These are phyloP conservation scores for Pleurotus tuber-regium DNA, from an alignment of 768 basidiomycete species.

Conservation along the genomic window DNA sequence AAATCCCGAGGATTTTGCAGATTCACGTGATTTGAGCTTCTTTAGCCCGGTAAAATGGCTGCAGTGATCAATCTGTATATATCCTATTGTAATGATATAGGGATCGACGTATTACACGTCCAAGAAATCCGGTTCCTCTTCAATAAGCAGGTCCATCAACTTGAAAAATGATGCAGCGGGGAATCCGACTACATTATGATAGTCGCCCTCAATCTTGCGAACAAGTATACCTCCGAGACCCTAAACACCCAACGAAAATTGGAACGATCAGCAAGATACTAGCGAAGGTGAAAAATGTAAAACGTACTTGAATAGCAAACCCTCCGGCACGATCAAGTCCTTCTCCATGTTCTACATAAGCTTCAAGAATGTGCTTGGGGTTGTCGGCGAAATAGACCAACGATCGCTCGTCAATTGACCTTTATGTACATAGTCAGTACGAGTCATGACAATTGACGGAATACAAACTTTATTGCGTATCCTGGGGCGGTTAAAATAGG, in stretches of 20 bases:
- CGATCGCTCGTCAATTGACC: slow-evolving; percentile 80
- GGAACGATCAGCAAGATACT: neutral
- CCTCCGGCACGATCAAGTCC: slow-evolving; percentile 90
- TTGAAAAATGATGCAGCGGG: slow-evolving; percentile 85
- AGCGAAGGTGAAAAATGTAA: neutral
- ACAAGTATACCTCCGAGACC: slow-evolving; percentile 81
- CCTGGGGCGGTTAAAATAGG: slow-evolving; percentile 76
- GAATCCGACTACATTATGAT: slow-evolving; percentile 90
- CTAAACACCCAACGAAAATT: slow-evolving; percentile 31
- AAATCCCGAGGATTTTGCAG: slow-evolving; percentile 7
- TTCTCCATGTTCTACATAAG: slow-evolving; percentile 85
- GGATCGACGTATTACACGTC: slow-evolving; percentile 36
- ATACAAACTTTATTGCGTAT: slow-evolving; percentile 59
- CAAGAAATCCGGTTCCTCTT: slow-evolving; percentile 78
- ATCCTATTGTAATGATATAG: too few relatives aligned
- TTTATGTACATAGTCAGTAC: slow-evolving; percentile 22
- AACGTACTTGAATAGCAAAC: slow-evolving; percentile 84
- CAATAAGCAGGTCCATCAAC: slow-evolving; percentile 63
- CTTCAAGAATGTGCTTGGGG: slow-evolving; percentile 53
- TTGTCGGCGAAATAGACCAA: slow-evolving; percentile 76
- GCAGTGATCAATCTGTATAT: neutral
- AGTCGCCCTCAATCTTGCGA: slow-evolving; percentile 86
- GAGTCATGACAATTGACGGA: neutral
- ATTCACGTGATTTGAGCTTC: slow-evolving; percentile 1
- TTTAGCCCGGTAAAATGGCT: too few relatives aligned